These are phyloP conservation scores for Catunica adiposa DNA, from an alignment of 2,329 filamentous ascomycete species.

Conservation along the genomic window DNA sequence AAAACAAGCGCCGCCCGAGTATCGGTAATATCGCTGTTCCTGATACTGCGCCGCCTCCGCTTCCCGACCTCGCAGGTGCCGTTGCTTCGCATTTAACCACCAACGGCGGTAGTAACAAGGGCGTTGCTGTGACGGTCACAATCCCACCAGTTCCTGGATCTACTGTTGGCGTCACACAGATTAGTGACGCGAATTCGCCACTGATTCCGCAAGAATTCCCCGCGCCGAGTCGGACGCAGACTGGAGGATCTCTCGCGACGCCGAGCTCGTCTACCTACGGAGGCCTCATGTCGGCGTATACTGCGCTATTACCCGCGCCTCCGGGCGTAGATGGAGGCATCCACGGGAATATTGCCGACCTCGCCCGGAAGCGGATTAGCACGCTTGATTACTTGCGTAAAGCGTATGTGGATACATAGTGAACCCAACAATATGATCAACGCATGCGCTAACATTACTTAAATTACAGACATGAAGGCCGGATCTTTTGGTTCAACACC, in stretches of 20 bases:
- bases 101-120: not conserved
- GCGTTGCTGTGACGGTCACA: not conserved
- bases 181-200: slow-evolving; percentile 9
- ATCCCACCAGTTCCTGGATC: not conserved
- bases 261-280: slow-evolving; percentile 4
- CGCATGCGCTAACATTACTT: not conserved
- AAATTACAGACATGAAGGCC: slow-evolving; percentile 63
- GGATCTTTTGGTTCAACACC: slow-evolving; percentile 97
- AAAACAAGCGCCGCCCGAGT: slow-evolving; percentile 25
- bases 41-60: slow-evolving; percentile 32
- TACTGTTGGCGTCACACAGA: not conserved
- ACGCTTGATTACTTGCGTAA: slow-evolving; percentile 87
- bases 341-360: slow-evolving; percentile 58
- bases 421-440: not conserved
- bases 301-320: slow-evolving; percentile 8
- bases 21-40: slow-evolving; percentile 29
- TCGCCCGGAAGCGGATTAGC: slow-evolving; percentile 80
- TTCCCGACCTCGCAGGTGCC: slow-evolving; percentile 37
- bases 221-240: slow-evolving; percentile 11
- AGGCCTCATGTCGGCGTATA: slow-evolving; percentile 11
- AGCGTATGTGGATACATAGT: slow-evolving; percentile 43
- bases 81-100: slow-evolving; percentile 24
- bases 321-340: slow-evolving; percentile 30
- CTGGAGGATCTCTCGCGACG: not conserved
- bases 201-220: slow-evolving; percentile 14